phyloP scores from a whole-genome alignment of 805 yeast species.

The Ogataea corticis region DNA sequence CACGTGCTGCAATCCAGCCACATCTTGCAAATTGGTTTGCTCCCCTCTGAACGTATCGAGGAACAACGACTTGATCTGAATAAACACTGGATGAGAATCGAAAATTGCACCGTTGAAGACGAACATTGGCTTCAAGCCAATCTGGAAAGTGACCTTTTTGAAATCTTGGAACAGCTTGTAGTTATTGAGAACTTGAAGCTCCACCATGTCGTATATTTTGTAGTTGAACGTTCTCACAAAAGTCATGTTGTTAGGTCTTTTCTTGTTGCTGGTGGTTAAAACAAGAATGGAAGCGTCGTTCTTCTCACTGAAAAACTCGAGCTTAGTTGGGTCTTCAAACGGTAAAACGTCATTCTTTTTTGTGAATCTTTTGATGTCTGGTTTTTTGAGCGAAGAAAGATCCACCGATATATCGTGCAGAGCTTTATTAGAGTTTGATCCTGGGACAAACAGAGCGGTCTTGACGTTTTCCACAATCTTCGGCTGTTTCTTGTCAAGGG shows the following conservation, averaged over 20 bases:
- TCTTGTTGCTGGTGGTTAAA: slow-evolving; percentile 76
- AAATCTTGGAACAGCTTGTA: slow-evolving; percentile 78
- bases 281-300: slow-evolving; percentile 88
- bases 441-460: slow-evolving; percentile 89
- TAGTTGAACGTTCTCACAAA: slow-evolving; percentile 88
- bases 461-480: slow-evolving; percentile 88
- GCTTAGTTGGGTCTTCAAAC: slow-evolving; percentile 80
- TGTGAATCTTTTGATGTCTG: slow-evolving; percentile 80
- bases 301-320: slow-evolving; percentile 94
- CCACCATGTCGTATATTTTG: slow-evolving; percentile 92
- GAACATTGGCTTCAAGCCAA: slow-evolving; percentile 94
- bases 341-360: slow-evolving; percentile 90
- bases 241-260: slow-evolving; percentile 88
- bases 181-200: slow-evolving; percentile 69
- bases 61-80: slow-evolving; percentile 83
- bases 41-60: slow-evolving; percentile 90
- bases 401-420: slow-evolving; percentile 90
- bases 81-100: slow-evolving; percentile 83
- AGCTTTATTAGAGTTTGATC: slow-evolving; percentile 73
- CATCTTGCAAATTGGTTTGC: slow-evolving; percentile 79
- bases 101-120: slow-evolving; percentile 90
- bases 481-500: slow-evolving; percentile 83
- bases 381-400: slow-evolving; percentile 86
- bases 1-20: slow-evolving; percentile 91
- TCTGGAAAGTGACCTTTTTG: slow-evolving; percentile 72